Conservation (phyloP, 164 flowering plant species). For the Magnolia kwangsiensis region DNA sequence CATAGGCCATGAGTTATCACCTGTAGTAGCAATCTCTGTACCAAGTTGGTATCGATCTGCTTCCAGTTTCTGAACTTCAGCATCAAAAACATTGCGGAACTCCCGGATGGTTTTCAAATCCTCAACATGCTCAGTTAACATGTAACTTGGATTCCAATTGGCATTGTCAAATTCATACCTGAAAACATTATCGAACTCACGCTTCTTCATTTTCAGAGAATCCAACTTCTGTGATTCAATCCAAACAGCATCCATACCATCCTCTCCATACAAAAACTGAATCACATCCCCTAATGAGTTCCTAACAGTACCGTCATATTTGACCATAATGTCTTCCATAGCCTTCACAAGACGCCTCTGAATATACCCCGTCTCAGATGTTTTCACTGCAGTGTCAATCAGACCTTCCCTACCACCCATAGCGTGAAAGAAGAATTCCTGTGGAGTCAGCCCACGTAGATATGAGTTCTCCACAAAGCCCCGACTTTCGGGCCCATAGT, state of each 20-base stretch:
- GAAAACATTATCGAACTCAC: constrained; percentile 5
- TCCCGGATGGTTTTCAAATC: constrained; percentile 44
- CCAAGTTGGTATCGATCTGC: constrained; percentile 84
- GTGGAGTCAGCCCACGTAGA: constrained; percentile 92
- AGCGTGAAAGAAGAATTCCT: constrained; percentile 98
- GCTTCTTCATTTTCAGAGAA: constrained; percentile 63
- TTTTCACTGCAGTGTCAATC: constrained; percentile 97
- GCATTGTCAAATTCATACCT: constrained; percentile 53
- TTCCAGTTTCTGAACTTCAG: constrained; percentile 89
- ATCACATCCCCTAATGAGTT: constrained; percentile 94
- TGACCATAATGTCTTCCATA: constrained; percentile 99
- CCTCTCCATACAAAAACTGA: constrained; percentile 95
- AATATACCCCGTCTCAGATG: constrained; percentile 98
- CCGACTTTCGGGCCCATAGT: constrained; percentile 98
- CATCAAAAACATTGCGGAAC: constrained; percentile 88
- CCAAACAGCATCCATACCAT: constrained; percentile 99
- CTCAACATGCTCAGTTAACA: constrained; percentile 77
- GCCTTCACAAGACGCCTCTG: constrained; percentile 97
- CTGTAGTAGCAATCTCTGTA: constrained; percentile 92
- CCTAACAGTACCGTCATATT: constrained; percentile 97
- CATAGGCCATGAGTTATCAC: constrained; percentile 88
- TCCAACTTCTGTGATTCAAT: constrained; percentile 75
- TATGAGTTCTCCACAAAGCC: constrained; percentile 99
- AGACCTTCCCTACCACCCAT: constrained; percentile 99
- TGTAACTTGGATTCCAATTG: constrained; percentile 81